Conservation (phyloP, 306 rosid genomes). For the Sphenostylis stenocarpa region DNA sequence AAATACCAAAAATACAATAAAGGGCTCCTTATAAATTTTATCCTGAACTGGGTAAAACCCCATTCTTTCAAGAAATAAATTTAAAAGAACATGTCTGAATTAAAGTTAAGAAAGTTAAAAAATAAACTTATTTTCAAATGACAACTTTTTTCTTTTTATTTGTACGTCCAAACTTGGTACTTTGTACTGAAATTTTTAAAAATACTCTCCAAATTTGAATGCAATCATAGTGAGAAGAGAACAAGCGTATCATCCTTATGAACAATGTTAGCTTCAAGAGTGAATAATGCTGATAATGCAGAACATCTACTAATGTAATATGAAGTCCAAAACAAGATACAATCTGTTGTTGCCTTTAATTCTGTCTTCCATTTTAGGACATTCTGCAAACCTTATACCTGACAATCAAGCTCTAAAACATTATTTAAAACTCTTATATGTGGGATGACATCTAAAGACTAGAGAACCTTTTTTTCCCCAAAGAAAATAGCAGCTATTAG, state of each 20-base stretch:
- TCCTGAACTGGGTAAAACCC: not conserved
- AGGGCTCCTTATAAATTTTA: no score
- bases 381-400: not conserved
- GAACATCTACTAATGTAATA: not conserved
- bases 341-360: not conserved
- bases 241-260: not conserved
- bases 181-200: no score
- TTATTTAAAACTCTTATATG: not conserved
- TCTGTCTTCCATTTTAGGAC: constrained; percentile 16
- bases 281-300: not conserved
- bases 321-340: not conserved
- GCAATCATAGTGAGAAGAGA: not conserved
- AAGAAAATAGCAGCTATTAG: not conserved
- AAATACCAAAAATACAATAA: not conserved
- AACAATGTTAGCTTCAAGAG: not conserved
- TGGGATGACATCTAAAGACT: not conserved
- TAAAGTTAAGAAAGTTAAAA: no score
- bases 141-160: no score
- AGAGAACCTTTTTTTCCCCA: not conserved
- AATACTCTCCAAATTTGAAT: no score
- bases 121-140: no score
- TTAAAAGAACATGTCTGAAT: no score
- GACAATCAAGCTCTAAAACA: not conserved
- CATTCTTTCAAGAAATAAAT: not conserved
- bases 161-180: no score